Evolutionary conservation across 495 filamentous ascomycete species (phyloP).

Genomic region (Neurospora intermedia): DNA sequence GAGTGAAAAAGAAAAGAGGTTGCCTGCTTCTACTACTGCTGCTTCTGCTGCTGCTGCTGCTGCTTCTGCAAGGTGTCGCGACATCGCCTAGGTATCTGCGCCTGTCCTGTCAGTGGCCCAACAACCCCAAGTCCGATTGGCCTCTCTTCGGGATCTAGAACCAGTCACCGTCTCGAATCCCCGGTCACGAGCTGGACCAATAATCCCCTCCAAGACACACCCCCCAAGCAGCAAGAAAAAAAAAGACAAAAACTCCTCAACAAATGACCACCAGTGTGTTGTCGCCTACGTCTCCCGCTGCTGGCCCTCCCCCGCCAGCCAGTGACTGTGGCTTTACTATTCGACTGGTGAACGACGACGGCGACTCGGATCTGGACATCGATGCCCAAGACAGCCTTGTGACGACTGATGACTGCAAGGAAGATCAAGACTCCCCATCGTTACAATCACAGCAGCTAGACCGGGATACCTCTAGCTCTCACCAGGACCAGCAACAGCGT

Average conservation of each 20-base stretch:
- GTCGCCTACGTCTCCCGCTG: neutral
- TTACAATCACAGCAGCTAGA: slow-evolving; percentile 6
- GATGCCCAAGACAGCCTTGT: neutral
- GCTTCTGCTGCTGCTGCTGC: neutral
- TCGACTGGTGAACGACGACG: neutral
- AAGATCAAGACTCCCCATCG: too few species aligned
- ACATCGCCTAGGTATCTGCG: neutral
- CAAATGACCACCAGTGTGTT: neutral
- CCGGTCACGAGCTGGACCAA: neutral
- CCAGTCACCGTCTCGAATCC: neutral
- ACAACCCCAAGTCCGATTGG: too few species aligned
- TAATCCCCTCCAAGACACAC: neutral
- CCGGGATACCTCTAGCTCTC: slow-evolving; percentile 8
- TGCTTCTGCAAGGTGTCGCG: neutral
- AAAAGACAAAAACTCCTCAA: neutral
- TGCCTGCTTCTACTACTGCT: neutral
- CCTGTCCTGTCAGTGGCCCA: neutral
- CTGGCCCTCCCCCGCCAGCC: neutral
- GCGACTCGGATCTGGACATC: neutral
- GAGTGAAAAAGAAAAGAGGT: neutral
- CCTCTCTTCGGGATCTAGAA: neutral
- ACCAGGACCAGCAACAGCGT: slow-evolving; percentile 11
- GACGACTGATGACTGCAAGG: too few species aligned
- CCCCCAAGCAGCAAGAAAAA: neutral
- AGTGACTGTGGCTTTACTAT: neutral